Conservation (phyloP, 179 eudicot species). For the Beta macrorhiza region DNA sequence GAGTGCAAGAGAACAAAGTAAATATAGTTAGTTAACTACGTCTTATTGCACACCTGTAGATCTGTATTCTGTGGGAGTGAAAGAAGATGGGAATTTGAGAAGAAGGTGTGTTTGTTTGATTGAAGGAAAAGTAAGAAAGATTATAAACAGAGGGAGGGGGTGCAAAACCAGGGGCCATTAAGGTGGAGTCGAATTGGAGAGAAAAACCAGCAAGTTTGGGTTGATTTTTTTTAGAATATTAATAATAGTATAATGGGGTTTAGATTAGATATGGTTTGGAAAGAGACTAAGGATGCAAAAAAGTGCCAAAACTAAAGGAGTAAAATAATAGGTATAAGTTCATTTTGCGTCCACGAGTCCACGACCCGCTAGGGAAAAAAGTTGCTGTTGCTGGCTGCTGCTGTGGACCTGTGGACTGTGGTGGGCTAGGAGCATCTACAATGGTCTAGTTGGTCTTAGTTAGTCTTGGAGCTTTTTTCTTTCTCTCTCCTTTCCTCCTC, state of each 20-base stretch:
- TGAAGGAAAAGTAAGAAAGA: background rate
- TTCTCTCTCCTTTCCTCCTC: no score
- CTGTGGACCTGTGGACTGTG: no score
- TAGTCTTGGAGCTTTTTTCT: no score
- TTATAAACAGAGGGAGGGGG: conserved; percentile 23
- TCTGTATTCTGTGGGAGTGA: conserved; percentile 17
- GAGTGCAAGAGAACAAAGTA: conserved; percentile 14
- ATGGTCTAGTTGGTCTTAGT: no score
- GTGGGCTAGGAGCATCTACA: no score
- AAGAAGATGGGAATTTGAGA: conserved; percentile 8
- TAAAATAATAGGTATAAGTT: background rate
- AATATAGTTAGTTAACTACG: background rate
- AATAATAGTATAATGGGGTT: background rate
- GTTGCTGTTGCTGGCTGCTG: background rate
- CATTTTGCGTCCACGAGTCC: background rate
- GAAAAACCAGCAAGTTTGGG: conserved; percentile 28
- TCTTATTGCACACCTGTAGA: background rate
- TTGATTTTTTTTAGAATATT: background rate
- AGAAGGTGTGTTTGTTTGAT: background rate
- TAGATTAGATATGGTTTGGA: conserved; percentile 2
- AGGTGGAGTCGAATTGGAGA: conserved; percentile 1
- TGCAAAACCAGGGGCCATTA: conserved; percentile 55
- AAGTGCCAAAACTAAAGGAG: background rate
- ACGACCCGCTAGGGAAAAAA: background rate
- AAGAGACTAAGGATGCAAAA: background rate